Evolutionary conservation across 441 rosid species (phyloP), one percentile per base, ranked within the genome.

Genomic region (Populus trichocarpa): DNA sequence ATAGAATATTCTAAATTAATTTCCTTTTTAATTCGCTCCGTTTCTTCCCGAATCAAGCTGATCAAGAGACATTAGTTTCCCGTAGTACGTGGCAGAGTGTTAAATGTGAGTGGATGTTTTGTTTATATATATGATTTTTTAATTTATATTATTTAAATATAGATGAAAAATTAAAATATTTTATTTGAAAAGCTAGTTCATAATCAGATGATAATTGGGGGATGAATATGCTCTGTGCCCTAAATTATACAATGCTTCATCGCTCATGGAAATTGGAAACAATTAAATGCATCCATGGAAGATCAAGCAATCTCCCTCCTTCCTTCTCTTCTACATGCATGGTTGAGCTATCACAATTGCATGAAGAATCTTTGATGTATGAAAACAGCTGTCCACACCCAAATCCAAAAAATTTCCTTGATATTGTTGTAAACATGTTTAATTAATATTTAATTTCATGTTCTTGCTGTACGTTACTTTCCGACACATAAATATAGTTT

Each of bases 391-490:
- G 65, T 64, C 42, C 16, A 6, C 13, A 68, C 33, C 68, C 33
- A 25, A 74, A 40, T 64, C 22, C 46, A n/a, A 35, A 13, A 50
- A 50, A 1, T 16, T 50, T 5, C 57, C 57, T 50, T 14, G 57
- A n/a, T 6, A 16, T 46, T 14, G 61, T 23, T 36, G 14, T 8
- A 23, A 23, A 74, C 70, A 61, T 71, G 23, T 32, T 70, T 76
- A 36, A 18, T 18, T 70, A 23, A 61, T 40, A 10, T 35, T 22
- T 36, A 7, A 11, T 35, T 18, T 5, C 2, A 6, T 9, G 74
- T 63, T 33, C 67, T 76, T 66, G 33, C 30, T 74, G 73, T 77
- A 61, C 23, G 2, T 36, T 50, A 73, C 80, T 79, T 76, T 77
- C 85, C 74, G 71, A 76, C 78, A 40, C 59, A 32, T 23, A 33